Conservation (phyloP, 345 rosid species). For the Microcos paniculata region DNA sequence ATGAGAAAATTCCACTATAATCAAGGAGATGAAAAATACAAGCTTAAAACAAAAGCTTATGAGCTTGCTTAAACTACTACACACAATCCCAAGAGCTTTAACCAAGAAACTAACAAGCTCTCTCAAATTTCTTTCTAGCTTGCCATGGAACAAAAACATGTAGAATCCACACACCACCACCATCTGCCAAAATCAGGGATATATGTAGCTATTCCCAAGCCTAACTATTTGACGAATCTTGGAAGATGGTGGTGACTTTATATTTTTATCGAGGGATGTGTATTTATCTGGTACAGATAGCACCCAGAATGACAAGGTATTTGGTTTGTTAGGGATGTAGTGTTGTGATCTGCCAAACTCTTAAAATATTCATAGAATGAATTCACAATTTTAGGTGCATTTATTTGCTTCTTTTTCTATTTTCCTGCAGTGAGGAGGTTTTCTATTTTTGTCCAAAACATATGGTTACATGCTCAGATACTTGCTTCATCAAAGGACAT, state of each 20-base stretch:
- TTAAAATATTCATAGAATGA: slow-evolving; percentile 4
- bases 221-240: too few species aligned
- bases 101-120: too few species aligned
- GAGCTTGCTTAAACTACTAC: too few species aligned
- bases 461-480: background rate
- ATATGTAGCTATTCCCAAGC: too few species aligned
- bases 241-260: background rate
- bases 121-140: too few species aligned
- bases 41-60: too few species aligned
- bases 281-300: background rate
- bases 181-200: too few species aligned
- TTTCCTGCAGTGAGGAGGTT: background rate
- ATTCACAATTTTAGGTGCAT: background rate
- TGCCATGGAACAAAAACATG: too few species aligned
- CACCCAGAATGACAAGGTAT: background rate
- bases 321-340: background rate
- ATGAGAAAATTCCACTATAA: too few species aligned
- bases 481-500: background rate
- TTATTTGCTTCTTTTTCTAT: background rate
- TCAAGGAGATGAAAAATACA: too few species aligned
- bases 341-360: background rate
- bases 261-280: background rate
- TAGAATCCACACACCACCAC: too few species aligned
- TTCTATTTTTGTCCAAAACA: background rate
- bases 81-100: too few species aligned